Evolutionary conservation across 306 rosid species (phyloP).

Genomic region (Malus sieversii): DNA sequence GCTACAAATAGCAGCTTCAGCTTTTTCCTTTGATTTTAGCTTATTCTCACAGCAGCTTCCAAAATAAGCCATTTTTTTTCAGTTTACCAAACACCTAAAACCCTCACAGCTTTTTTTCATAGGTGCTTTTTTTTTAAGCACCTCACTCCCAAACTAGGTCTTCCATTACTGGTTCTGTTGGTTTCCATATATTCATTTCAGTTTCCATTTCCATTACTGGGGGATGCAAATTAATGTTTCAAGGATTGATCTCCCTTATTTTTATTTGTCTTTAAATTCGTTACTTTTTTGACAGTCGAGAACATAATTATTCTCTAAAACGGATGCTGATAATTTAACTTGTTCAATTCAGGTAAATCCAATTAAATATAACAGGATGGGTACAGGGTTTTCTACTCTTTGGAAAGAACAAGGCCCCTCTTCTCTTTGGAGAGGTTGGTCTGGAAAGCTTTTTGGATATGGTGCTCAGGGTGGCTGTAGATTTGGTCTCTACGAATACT

Average conservation of each 20-base stretch:
- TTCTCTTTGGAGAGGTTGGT: conserved; percentile 83
- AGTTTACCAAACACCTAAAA: too few species aligned
- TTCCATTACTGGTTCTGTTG: not conserved
- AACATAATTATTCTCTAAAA: not conserved
- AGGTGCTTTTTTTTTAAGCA: too few species aligned
- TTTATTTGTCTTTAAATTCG: not conserved
- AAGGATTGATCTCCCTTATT: not conserved
- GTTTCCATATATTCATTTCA: not conserved
- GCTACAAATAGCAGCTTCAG: too few species aligned
- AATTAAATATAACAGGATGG: conserved; percentile 41
- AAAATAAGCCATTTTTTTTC: too few species aligned
- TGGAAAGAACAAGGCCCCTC: conserved; percentile 64
- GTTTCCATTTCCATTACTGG: not conserved
- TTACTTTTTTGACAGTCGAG: not conserved
- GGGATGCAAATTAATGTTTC: not conserved
- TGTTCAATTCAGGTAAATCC: conserved; percentile 43
- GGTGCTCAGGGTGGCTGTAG: conserved; percentile 72
- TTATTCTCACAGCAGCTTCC: too few species aligned
- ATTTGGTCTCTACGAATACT: conserved; percentile 70
- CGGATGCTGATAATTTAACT: not conserved
- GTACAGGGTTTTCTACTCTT: conserved; percentile 49
- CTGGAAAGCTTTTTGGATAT: conserved; percentile 58
- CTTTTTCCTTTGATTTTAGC: too few species aligned
- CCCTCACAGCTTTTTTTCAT: too few species aligned
- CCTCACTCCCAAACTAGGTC: too few species aligned